Evolutionary conservation across 1,284 basidiomycete species (phyloP).

Genomic region (Tranzscheliella williamsii): DNA sequence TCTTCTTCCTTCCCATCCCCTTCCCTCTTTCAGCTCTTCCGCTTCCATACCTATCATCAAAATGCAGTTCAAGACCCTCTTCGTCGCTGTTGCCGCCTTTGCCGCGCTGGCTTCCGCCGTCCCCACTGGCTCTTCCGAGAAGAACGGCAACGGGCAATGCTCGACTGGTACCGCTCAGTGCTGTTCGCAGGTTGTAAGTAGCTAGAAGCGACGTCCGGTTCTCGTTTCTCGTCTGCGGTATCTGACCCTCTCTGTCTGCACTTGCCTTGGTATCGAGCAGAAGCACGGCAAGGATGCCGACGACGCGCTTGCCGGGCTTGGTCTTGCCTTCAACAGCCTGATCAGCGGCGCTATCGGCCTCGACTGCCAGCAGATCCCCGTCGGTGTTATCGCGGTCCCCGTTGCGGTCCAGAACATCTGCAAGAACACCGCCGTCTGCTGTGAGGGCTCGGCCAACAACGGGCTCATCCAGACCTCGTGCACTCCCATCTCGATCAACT

Average conservation of each 20-base stretch:
- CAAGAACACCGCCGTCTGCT: conserved; percentile 42
- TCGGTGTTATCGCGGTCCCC: conserved; percentile 14
- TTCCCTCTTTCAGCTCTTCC: conserved; percentile 30
- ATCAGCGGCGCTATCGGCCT: conserved; percentile 39
- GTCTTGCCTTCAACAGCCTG: conserved; percentile 38
- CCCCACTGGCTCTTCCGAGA: conserved; percentile 16
- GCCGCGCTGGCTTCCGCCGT: conserved; percentile 37
- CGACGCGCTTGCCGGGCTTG: conserved; percentile 39
- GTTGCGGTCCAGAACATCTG: conserved; percentile 33
- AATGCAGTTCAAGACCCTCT: conserved; percentile 52
- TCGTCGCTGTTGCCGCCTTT: conserved; percentile 32
- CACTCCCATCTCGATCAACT: conserved; percentile 44
- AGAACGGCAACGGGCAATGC: conserved; percentile 40
- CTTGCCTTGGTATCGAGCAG: conserved; percentile 10
- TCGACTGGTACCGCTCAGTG: conserved; percentile 37
- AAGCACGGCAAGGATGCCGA: conserved; percentile 34
- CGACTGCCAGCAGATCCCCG: conserved; percentile 39
- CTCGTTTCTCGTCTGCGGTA: conserved; percentile 1
- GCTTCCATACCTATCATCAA: conserved; percentile 27
- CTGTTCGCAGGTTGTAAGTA: conserved; percentile 36
- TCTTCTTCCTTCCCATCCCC: conserved; percentile 6
- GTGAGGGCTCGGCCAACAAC: conserved; percentile 36
- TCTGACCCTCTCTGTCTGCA: not conserved
- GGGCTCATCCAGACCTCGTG: conserved; percentile 44
- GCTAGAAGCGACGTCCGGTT: not conserved